Conservation (phyloP, 2,329 filamentous ascomycete genomes). For the Apiospora malaysiana region DNA sequence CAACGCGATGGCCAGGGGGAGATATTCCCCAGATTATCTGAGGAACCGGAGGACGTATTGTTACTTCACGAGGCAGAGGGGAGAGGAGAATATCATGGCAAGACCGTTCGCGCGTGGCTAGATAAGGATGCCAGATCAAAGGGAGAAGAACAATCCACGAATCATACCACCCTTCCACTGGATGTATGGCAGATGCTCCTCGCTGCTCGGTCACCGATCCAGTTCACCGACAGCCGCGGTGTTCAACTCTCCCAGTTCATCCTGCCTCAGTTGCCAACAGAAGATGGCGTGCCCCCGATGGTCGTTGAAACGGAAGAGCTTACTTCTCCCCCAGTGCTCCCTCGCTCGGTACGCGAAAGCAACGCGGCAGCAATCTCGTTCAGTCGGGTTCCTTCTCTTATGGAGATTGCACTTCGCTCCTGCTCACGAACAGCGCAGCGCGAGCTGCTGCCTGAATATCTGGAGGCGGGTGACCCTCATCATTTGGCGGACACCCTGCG, state of each 20-base stretch:
- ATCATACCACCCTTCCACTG: conserved; percentile 16
- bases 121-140: conserved; percentile 24
- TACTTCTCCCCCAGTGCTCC: conserved; percentile 26
- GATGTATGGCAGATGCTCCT: conserved; percentile 31
- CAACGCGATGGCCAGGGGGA: background rate
- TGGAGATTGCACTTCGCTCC: conserved; percentile 56
- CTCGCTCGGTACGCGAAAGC: conserved; percentile 23
- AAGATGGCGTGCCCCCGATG: conserved; percentile 13
- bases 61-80: conserved; percentile 9
- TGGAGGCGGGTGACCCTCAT: conserved; percentile 47
- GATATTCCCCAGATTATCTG: background rate
- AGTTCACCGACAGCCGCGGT: conserved; percentile 41
- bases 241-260: conserved; percentile 35
- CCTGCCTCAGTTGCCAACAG: conserved; percentile 29
- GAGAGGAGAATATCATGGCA: background rate
- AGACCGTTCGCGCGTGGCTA: conserved; percentile 26
- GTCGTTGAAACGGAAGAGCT: conserved; percentile 35
- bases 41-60: background rate
- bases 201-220: conserved; percentile 37
- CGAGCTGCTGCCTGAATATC: conserved; percentile 48
- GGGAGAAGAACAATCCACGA: background rate
- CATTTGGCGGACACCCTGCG: conserved; percentile 49
- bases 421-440: conserved; percentile 52
- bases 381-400: conserved; percentile 53
- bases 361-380: conserved; percentile 23